phyloP scores from a whole-genome alignment of 1,284 basidiomycete genomes.

The Naganishia albida region DNA sequence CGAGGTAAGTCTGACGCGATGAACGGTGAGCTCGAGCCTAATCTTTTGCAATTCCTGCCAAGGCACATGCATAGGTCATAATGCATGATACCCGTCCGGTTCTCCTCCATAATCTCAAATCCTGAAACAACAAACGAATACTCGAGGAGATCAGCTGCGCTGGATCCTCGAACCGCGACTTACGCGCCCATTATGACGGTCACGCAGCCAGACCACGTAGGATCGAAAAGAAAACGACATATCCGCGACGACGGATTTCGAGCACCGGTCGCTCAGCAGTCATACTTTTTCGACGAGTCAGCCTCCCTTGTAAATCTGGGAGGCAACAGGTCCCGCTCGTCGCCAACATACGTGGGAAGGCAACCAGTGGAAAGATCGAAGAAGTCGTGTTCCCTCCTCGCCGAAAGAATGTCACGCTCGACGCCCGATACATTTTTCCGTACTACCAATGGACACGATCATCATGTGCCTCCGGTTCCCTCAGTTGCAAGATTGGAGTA shows the following conservation, averaged over 20 bases:
- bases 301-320: too few species aligned
- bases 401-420: neutral
- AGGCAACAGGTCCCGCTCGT: neutral
- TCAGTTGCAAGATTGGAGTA: constrained; percentile 3
- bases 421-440: neutral
- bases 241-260: constrained; percentile 15
- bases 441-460: neutral
- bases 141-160: neutral
- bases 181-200: neutral
- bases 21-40: neutral
- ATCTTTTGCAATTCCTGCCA: neutral
- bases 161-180: neutral
- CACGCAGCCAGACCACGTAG: neutral
- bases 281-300: constrained; percentile 5
- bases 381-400: too few species aligned
- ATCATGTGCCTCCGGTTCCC: neutral
- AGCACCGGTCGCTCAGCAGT: constrained; percentile 9
- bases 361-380: too few species aligned
- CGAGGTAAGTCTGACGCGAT: neutral
- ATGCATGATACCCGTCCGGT: constrained; percentile 26
- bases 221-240: constrained; percentile 18
- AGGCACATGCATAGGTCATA: constrained; percentile 30
- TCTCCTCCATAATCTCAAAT: neutral
- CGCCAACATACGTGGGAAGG: neutral
- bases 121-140: neutral